Percentiles rank a stretch among this genome's conserved stretches.
Conservation (phyloP, 768 basidiomycete species). For the Coprinellus micaceus region DNA sequence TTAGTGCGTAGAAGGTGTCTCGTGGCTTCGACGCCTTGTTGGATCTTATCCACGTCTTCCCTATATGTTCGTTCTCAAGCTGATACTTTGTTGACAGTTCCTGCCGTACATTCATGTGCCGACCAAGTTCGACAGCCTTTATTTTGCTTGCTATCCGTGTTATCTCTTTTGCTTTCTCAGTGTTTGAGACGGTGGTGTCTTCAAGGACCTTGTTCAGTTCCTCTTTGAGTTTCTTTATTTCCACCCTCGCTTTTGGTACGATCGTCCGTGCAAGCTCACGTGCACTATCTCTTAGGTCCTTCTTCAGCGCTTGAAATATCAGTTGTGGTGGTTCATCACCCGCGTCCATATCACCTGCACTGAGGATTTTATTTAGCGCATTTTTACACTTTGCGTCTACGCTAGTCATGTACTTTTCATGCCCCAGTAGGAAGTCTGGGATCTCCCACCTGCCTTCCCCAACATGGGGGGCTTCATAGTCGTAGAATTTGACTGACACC, state of each 20-base stretch:
- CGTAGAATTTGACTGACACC: slow-evolving; percentile 15
- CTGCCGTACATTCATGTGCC: background rate
- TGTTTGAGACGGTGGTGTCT: background rate
- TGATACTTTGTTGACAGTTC: slow-evolving; percentile 1
- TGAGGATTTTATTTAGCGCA: background rate
- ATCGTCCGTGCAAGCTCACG: background rate
- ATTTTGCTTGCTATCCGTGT: background rate
- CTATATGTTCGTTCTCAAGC: slow-evolving; percentile 7
- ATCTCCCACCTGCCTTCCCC: slow-evolving; percentile 29
- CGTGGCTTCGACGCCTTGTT: slow-evolving; percentile 10
- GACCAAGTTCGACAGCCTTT: background rate
- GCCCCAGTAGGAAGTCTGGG: slow-evolving; percentile 15
- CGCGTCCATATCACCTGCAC: background rate
- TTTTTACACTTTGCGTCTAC: background rate
- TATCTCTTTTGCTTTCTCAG: background rate
- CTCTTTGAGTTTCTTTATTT: background rate
- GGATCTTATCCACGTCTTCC: background rate
- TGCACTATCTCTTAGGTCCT: background rate
- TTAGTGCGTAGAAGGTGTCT: slow-evolving; percentile 10
- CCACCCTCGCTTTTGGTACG: background rate
- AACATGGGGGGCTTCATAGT: slow-evolving; percentile 17
- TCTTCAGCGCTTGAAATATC: background rate
- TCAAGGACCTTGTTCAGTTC: background rate
- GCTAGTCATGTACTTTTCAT: slow-evolving; percentile 8
- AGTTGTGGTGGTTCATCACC: background rate